These are phyloP conservation scores for Tulasnella sp. DNA, from an alignment of 768 basidiomycete species.

Conservation along the genomic window DNA sequence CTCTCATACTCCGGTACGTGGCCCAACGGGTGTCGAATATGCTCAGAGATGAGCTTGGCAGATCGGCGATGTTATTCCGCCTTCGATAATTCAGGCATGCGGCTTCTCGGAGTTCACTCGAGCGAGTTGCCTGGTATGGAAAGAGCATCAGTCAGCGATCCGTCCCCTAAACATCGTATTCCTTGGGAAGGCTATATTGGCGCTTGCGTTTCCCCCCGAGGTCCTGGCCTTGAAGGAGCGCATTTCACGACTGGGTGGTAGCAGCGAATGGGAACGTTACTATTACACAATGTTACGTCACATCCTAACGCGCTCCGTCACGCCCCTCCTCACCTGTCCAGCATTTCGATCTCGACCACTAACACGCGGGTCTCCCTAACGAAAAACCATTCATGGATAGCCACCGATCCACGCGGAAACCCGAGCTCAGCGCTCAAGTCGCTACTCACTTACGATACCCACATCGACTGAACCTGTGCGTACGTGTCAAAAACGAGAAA, in stretches of 20 bases:
- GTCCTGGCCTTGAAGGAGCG: no score
- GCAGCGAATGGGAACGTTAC: conserved; percentile 13
- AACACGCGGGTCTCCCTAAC: neutral
- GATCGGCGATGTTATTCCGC: no score
- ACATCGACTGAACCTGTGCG: conserved; percentile 52
- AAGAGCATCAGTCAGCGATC: no score
- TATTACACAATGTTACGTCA: conserved; percentile 14
- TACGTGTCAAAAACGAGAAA: neutral
- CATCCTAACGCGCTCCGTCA: neutral
- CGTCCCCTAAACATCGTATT: no score
- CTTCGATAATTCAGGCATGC: no score
- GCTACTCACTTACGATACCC: conserved; percentile 54
- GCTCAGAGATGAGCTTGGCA: no score
- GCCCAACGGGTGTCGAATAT: no score
- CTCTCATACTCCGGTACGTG: no score
- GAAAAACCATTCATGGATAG: neutral
- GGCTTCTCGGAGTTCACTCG: no score
- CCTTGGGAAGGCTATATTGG: no score
- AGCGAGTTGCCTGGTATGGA: no score
- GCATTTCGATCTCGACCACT: conserved; percentile 19
- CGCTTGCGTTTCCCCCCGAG: no score
- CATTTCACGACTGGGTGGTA: neutral
- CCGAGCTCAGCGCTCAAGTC: neutral
- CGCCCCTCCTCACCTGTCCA: neutral
- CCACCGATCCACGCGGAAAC: neutral